Evolutionary conservation across 2,329 filamentous ascomycete species (phyloP), one percentile per base, ranked within the genome.

Genomic region (Botrytis elliptica): DNA sequence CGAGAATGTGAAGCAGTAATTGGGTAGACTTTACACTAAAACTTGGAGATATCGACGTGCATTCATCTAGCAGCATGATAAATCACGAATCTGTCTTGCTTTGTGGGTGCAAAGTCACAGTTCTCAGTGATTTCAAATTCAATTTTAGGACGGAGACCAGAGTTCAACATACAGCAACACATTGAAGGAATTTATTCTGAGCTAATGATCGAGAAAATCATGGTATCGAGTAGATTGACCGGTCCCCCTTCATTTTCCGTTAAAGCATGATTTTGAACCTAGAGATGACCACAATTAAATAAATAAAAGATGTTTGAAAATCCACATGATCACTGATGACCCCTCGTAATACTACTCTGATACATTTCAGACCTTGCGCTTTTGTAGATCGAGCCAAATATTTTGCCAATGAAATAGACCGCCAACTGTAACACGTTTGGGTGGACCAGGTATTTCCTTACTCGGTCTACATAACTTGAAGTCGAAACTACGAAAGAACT

Each of bases 341-440:
- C 20, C 29, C 36, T 22, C 9, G 10, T 22, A 7, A 46, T 25
- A 12, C 12, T 22, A 55, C 7, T 5, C 5, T n/a, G 20, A 36
- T 36, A 4, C n/a, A 59, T 44, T 20, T 42, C 52, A 70, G 60
- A 59, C 18, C 36, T 70, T 44, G 10, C 67, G 38, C 36, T 36
- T 70, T n/a, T 36, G 22, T 25, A 70, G 7, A 22, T 36, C 33
- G 12, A 70, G 38, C 67, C 67, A 60, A n/a, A 60, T 69, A 25
- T 69, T 52, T 20, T 59, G 38, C 67, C 67, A 69, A 69, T 42
- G 52, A 42, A 69, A 55, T 22, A 69, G 29, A 25, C 67, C 67
- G 3, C 67, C 67, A 3, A 20, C 29, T 25, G 38, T 67, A 33
- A 69, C 67, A 22, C 16, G 49, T 33, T 20, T 42, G 29, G 52